A percentile compares a stretch with the other conserved stretches of the same genome.
Evolutionary conservation across 495 filamentous ascomycete species (phyloP).

Genomic region (Diplogelasinospora grovesii): DNA sequence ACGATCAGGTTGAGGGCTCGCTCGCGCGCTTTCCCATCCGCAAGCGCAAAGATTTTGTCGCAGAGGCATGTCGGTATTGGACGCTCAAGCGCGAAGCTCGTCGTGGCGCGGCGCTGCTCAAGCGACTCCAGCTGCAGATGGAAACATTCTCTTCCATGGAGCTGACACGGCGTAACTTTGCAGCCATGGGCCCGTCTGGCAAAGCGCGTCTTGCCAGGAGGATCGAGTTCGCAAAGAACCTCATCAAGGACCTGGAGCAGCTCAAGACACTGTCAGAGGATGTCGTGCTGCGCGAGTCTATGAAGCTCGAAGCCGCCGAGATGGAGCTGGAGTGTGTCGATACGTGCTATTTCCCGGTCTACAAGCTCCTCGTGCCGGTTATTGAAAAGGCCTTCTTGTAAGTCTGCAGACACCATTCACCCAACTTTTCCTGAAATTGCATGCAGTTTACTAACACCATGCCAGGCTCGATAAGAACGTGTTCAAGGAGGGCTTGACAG

Average conservation of each 20-base stretch:
- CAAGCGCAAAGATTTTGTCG: constrained; percentile 84
- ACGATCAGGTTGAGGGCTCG: constrained; percentile 70
- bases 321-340: constrained; percentile 72
- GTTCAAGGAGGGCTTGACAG: constrained; percentile 58
- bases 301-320: constrained; percentile 69
- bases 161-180: constrained; percentile 86
- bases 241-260: constrained; percentile 69
- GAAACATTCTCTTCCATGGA: constrained; percentile 96
- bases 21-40: constrained; percentile 73
- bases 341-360: constrained; percentile 82
- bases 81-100: constrained; percentile 92
- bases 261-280: constrained; percentile 60
- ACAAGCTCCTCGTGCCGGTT: constrained; percentile 69
- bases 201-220: constrained; percentile 68
- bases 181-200: constrained; percentile 80
- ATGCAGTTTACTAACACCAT: constrained; percentile 16
- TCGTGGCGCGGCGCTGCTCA: constrained; percentile 82
- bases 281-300: constrained; percentile 63
- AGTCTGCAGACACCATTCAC: constrained; percentile 29
- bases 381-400: constrained; percentile 68
- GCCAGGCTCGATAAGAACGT: constrained; percentile 67
- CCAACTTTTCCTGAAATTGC: too few relatives aligned
- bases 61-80: constrained; percentile 94
- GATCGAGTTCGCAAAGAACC: constrained; percentile 75
- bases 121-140: constrained; percentile 87